Conservation (phyloP, 176 grass and related monocot genomes). For the Saccharum officinarum region DNA sequence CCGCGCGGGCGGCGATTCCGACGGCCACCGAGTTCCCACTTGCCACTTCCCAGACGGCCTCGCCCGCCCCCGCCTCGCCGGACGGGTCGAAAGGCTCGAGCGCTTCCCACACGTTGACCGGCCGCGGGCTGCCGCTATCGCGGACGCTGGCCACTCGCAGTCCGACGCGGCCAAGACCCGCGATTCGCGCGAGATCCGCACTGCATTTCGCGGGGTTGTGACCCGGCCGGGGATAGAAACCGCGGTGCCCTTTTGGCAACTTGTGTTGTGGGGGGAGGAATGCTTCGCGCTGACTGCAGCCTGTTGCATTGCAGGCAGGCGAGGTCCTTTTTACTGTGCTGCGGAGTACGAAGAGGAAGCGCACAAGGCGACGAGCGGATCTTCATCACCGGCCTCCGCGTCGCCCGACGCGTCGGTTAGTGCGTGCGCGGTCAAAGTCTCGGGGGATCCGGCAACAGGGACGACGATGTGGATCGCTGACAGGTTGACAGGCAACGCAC, state of each 20-base stretch:
- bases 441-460: background rate
- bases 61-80: background rate
- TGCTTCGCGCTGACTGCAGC: background rate
- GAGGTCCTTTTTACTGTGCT: background rate
- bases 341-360: background rate
- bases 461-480: background rate
- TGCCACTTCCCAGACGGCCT: background rate
- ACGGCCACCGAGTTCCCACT: background rate
- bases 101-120: background rate
- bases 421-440: background rate
- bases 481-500: background rate
- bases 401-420: background rate
- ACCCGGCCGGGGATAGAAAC: background rate
- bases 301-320: background rate
- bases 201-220: background rate
- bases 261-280: background rate
- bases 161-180: conserved; percentile 11
- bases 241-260: background rate
- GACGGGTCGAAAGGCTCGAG: background rate
- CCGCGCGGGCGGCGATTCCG: conserved; percentile 33
- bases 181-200: conserved; percentile 20
- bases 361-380: conserved; percentile 1
- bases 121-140: conserved; percentile 26
- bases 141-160: background rate
- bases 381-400: background rate